A percentile compares a stretch with the other conserved stretches of the same genome.
Evolutionary conservation across 495 filamentous ascomycete species (phyloP).

Genomic region (Stereocaulon alpinum): DNA sequence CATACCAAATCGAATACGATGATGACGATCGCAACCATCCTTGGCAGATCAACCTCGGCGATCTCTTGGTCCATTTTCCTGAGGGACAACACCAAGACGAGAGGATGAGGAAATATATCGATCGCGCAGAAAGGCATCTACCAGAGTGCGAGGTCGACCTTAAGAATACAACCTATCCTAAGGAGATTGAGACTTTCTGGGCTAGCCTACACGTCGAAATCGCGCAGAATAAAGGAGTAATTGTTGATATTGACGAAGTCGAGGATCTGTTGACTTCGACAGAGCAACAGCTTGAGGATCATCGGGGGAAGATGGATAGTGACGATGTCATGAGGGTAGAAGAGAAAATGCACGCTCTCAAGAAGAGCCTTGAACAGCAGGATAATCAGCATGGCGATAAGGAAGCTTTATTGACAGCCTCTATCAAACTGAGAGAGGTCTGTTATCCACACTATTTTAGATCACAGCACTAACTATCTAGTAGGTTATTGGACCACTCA

Average conservation of each 20-base stretch:
- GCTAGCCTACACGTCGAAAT: neutral
- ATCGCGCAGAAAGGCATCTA: slow-evolving; percentile 29
- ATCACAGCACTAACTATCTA: neutral
- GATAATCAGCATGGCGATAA: no score
- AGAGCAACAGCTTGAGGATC: no score
- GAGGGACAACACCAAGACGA: slow-evolving; percentile 23
- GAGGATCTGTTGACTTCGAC: no score
- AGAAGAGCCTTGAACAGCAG: no score
- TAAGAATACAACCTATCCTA: slow-evolving; percentile 27
- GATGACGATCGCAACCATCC: slow-evolving; percentile 8
- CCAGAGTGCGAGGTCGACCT: slow-evolving; percentile 32
- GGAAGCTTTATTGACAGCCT: no score
- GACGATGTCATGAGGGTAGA: no score
- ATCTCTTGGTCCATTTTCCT: slow-evolving; percentile 32
- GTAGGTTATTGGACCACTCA: neutral
- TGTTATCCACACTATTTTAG: neutral
- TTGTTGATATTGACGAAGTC: neutral
- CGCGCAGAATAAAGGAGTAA: slow-evolving; percentile 6
- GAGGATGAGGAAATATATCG: slow-evolving; percentile 27
- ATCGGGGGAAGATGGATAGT: no score
- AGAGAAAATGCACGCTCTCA: no score
- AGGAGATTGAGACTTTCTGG: slow-evolving; percentile 24
- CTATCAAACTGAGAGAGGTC: no score
- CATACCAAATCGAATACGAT: slow-evolving; percentile 25
- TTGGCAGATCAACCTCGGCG: slow-evolving; percentile 26